These are phyloP conservation scores for Achaetomium macrosporum DNA, from an alignment of 2,329 filamentous ascomycete species.

Conservation along the genomic window DNA sequence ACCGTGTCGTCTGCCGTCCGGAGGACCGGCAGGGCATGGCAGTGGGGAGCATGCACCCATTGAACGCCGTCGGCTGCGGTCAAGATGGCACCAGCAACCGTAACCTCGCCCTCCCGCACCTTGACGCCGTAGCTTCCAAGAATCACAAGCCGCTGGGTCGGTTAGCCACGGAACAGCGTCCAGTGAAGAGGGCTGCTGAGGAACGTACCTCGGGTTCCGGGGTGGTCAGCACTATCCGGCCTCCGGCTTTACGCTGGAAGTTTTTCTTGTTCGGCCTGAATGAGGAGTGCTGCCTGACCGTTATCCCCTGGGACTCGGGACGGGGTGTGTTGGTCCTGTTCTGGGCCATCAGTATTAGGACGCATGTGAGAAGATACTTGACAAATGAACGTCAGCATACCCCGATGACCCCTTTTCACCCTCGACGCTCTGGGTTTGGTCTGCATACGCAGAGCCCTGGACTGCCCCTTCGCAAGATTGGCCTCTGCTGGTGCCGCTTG, in stretches of 20 bases:
- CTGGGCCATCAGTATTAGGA: neutral
- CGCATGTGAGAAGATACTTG: neutral
- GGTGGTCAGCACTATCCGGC: conserved; percentile 38
- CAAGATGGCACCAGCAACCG: conserved; percentile 60
- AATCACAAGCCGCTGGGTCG: conserved; percentile 51
- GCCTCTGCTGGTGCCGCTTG: conserved; percentile 8
- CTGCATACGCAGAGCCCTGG: neutral
- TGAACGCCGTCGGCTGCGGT: conserved; percentile 40
- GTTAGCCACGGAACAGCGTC: conserved; percentile 18
- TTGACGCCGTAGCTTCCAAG: conserved; percentile 64
- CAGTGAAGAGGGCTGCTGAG: neutral
- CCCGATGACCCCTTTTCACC: conserved; percentile 2
- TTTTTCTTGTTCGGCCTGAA: conserved; percentile 43
- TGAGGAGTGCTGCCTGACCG: conserved; percentile 36
- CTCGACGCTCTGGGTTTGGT: neutral
- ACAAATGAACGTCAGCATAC: conserved; percentile 1
- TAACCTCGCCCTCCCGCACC: conserved; percentile 56
- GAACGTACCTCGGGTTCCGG: conserved; percentile 44
- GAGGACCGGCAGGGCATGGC: conserved; percentile 64
- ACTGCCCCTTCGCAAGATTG: conserved; percentile 1
- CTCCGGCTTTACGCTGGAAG: conserved; percentile 34
- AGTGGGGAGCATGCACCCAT: conserved; percentile 61
- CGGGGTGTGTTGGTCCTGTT: conserved; percentile 7
- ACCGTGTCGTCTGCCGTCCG: conserved; percentile 44
- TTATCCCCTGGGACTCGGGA: conserved; percentile 7